Conservation (phyloP, 805 yeast species). For the Spathaspora hagerdaliae region DNA sequence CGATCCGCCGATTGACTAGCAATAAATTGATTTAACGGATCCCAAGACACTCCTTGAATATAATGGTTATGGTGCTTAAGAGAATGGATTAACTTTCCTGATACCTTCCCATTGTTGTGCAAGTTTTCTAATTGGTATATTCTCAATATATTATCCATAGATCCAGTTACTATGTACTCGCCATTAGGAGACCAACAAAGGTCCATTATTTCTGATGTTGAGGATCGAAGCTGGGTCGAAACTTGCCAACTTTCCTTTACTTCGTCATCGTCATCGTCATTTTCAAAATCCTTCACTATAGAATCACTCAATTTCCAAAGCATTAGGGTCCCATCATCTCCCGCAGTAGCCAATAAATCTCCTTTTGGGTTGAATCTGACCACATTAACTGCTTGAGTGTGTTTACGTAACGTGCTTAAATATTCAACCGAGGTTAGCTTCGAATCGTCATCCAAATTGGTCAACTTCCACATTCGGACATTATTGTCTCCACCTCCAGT, state of each 20-base stretch:
- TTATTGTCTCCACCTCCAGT: conserved; percentile 96
- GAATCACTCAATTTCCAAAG: conserved; percentile 67
- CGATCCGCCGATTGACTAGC: conserved; percentile 92
- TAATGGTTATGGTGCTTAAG: conserved; percentile 78
- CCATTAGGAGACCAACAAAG: conserved; percentile 90
- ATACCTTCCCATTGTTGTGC: conserved; percentile 30
- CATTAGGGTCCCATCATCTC: conserved; percentile 89
- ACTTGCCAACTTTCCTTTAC: conserved; percentile 72
- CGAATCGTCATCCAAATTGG: conserved; percentile 5
- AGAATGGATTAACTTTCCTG: conserved; percentile 56
- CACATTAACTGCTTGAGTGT: conserved; percentile 91
- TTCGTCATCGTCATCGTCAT: conserved; percentile 56
- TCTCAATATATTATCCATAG: conserved; percentile 83
- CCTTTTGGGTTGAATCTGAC: conserved; percentile 79
- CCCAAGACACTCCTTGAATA: conserved; percentile 97
- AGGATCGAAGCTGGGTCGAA: conserved; percentile 51
- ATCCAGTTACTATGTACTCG: conserved; percentile 73
- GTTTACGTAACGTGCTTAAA: conserved; percentile 76
- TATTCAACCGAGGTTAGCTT: conserved; percentile 51
- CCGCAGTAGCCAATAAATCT: conserved; percentile 75
- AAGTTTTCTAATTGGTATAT: conserved; percentile 37
- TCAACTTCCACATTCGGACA: conserved; percentile 55
- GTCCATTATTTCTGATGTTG: conserved; percentile 82
- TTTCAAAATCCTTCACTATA: conserved; percentile 53
- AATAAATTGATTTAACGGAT: conserved; percentile 71